These are phyloP conservation scores for Barnettozyma populi DNA, from an alignment of 805 yeast species.

Conservation along the genomic window DNA sequence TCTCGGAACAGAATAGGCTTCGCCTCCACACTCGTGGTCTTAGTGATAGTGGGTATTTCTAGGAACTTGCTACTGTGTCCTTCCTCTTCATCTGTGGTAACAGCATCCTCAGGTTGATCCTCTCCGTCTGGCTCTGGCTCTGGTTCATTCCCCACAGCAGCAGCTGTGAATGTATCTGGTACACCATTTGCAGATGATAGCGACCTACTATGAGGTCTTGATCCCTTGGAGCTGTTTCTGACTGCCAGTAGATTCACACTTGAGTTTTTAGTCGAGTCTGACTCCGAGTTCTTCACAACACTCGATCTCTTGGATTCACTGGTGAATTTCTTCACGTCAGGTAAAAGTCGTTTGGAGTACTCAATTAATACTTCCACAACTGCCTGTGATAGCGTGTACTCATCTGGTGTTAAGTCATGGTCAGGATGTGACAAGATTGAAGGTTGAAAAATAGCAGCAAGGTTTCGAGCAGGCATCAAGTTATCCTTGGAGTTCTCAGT, in stretches of 20 bases:
- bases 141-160: not conserved
- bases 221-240: constrained; percentile 12
- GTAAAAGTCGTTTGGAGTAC: constrained; percentile 73
- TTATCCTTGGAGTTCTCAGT: constrained; percentile 72
- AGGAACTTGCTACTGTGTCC: not conserved
- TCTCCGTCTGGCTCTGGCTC: constrained; percentile 1
- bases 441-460: constrained; percentile 96
- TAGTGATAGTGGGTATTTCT: constrained; percentile 4
- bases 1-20: not conserved
- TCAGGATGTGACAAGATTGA: constrained; percentile 88
- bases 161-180: constrained; percentile 29
- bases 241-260: constrained; percentile 14
- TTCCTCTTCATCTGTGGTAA: constrained; percentile 3
- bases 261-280: constrained; percentile 13
- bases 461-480: constrained; percentile 86
- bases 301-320: constrained; percentile 11
- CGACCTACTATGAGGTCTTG: constrained; percentile 35
- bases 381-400: constrained; percentile 78
- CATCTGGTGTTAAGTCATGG: constrained; percentile 90
- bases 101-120: constrained; percentile 1
- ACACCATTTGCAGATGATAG: constrained; percentile 42
- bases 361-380: constrained; percentile 88
- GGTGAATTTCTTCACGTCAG: constrained; percentile 36
- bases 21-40: constrained; percentile 4
- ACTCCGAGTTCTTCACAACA: constrained; percentile 5